These are phyloP conservation scores for Botryosphaeria dothidea DNA, from an alignment of 2,329 filamentous ascomycete species.

Conservation along the genomic window DNA sequence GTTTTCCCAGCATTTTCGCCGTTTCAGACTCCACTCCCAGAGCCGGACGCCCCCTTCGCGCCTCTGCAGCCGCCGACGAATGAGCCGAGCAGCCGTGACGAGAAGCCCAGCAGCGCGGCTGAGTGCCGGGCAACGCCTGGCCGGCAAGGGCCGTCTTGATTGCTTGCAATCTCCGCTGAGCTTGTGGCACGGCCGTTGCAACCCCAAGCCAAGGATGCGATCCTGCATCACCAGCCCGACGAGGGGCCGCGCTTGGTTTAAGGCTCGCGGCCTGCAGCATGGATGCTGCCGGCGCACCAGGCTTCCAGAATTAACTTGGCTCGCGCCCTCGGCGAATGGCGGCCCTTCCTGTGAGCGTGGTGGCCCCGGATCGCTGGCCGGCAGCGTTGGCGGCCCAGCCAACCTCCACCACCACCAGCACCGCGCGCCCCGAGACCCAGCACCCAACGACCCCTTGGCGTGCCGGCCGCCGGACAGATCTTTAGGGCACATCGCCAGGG, in stretches of 20 bases:
- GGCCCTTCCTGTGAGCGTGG: background rate
- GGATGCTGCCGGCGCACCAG: slow-evolving; percentile 3
- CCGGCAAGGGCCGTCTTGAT: slow-evolving; percentile 3
- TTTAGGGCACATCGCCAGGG: slow-evolving; percentile 15
- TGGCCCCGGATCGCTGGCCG: slow-evolving; percentile 16
- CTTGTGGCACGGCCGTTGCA: slow-evolving; percentile 19
- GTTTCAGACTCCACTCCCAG: slow-evolving; percentile 18
- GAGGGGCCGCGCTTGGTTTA: slow-evolving; percentile 15
- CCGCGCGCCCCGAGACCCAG: slow-evolving; percentile 14
- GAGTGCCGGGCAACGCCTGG: background rate
- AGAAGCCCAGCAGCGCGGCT: slow-evolving; percentile 1
- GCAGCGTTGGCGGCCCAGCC: slow-evolving; percentile 1
- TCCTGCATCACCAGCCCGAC: slow-evolving; percentile 17
- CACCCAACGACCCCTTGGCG: slow-evolving; percentile 8
- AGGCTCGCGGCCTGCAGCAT: slow-evolving; percentile 6
- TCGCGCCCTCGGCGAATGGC: slow-evolving; percentile 2
- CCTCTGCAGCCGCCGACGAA: background rate
- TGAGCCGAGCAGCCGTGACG: background rate
- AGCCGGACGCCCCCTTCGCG: background rate
- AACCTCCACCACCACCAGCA: slow-evolving; percentile 10
- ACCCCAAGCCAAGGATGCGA: slow-evolving; percentile 17
- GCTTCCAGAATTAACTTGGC: slow-evolving; percentile 14
- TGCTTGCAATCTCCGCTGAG: slow-evolving; percentile 16
- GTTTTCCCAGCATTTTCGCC: slow-evolving; percentile 16
- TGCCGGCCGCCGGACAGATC: slow-evolving; percentile 13